Evolutionary conservation across 1,284 basidiomycete species (phyloP).

Genomic region (Meripilus lineatus): DNA sequence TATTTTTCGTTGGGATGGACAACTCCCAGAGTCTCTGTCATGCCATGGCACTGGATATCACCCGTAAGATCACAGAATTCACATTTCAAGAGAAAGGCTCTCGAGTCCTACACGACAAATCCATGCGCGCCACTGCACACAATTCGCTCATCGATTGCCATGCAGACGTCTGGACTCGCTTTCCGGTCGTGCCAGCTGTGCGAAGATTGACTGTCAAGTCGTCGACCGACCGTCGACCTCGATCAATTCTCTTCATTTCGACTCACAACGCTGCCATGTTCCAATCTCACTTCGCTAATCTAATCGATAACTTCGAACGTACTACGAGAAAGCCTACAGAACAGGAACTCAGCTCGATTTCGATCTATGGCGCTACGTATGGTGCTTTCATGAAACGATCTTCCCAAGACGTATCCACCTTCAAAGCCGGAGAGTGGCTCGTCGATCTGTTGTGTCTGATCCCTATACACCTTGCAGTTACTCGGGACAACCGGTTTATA

Average conservation of each 20-base stretch:
- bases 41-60: constrained; percentile 47
- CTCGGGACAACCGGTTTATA: constrained; percentile 52
- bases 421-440: constrained; percentile 56
- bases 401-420: constrained; percentile 28
- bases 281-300: constrained; percentile 36
- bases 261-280: constrained; percentile 31
- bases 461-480: constrained; percentile 57
- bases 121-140: constrained; percentile 27
- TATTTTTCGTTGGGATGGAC: constrained; percentile 40
- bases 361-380: constrained; percentile 26
- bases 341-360: constrained; percentile 33
- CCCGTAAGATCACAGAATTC: constrained; percentile 49
- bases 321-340: constrained; percentile 48
- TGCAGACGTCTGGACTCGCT: constrained; percentile 58
- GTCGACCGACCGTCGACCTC: constrained; percentile 24
- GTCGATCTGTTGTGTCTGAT: constrained; percentile 58
- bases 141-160: constrained; percentile 55
- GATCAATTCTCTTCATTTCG: constrained; percentile 42
- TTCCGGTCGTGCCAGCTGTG: constrained; percentile 54
- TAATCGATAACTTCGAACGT: constrained; percentile 43
- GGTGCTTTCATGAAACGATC: constrained; percentile 8
- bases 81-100: constrained; percentile 40
- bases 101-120: constrained; percentile 10
- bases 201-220: constrained; percentile 40
- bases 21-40: constrained; percentile 19